Percentiles rank a stretch among this genome's conserved stretches.
Evolutionary conservation across 2,329 filamentous ascomycete genomes (phyloP).

Genomic region (Pseudogymnoascus destructans): DNA sequence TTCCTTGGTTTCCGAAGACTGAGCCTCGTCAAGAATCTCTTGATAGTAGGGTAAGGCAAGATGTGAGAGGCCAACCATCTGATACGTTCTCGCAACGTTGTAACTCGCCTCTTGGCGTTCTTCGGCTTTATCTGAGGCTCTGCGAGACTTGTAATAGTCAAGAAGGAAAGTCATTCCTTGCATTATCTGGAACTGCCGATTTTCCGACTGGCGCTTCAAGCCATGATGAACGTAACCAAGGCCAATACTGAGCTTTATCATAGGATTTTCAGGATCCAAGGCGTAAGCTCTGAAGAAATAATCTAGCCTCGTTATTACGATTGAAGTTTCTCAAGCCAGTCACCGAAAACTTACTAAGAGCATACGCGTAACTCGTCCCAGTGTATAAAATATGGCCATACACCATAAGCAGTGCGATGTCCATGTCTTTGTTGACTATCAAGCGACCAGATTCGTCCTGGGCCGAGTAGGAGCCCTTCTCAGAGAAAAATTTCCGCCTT

Average conservation of each 20-base stretch:
- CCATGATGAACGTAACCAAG: slow-evolving; percentile 79
- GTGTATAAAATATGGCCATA: slow-evolving; percentile 85
- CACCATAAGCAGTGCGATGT: slow-evolving; percentile 70
- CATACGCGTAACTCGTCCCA: slow-evolving; percentile 69
- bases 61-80: slow-evolving; percentile 59
- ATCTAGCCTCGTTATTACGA: slow-evolving; percentile 31
- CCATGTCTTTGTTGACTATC: slow-evolving; percentile 34
- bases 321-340: background rate
- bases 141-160: slow-evolving; percentile 53
- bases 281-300: slow-evolving; percentile 74
- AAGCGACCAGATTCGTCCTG: slow-evolving; percentile 26
- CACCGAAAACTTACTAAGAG: slow-evolving; percentile 45
- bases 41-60: slow-evolving; percentile 61
- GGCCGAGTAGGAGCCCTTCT: slow-evolving; percentile 30
- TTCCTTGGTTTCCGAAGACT: slow-evolving; percentile 27
- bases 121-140: slow-evolving; percentile 25
- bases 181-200: slow-evolving; percentile 74
- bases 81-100: slow-evolving; percentile 66
- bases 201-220: slow-evolving; percentile 79
- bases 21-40: slow-evolving; percentile 31
- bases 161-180: slow-evolving; percentile 76
- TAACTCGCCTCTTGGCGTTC: slow-evolving; percentile 65
- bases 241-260: slow-evolving; percentile 69
- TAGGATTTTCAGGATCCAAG: slow-evolving; percentile 61
- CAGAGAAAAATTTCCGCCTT: slow-evolving; percentile 31